Evolutionary conservation across 2,329 filamentous ascomycete genomes (phyloP).

Genomic region (Lomentospora prolificans): DNA sequence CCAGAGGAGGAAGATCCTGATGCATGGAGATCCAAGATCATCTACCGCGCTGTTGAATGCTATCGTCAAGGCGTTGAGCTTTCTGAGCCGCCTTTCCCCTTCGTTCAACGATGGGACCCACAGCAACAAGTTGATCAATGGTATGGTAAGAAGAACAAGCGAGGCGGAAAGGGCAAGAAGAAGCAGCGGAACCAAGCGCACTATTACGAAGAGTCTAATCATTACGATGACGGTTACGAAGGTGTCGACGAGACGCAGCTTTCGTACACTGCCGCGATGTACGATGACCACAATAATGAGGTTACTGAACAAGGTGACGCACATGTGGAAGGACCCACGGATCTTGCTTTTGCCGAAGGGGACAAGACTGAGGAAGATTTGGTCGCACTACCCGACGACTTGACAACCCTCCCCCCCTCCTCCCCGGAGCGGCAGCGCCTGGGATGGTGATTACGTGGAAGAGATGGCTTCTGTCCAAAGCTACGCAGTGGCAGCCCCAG

Average conservation of each 20-base stretch:
- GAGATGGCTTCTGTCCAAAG: slow-evolving; percentile 48
- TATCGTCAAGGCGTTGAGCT: slow-evolving; percentile 58
- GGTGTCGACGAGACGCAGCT: slow-evolving; percentile 11
- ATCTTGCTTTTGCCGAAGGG: slow-evolving; percentile 11
- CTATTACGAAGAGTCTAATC: slow-evolving; percentile 19
- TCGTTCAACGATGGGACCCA: slow-evolving; percentile 79
- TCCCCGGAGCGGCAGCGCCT: slow-evolving; percentile 33
- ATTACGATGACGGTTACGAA: slow-evolving; percentile 20
- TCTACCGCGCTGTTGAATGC: slow-evolving; percentile 75
- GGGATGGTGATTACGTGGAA: slow-evolving; percentile 64
- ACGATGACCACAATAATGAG: slow-evolving; percentile 33
- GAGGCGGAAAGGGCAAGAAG: slow-evolving; percentile 39
- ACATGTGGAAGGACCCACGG: background rate
- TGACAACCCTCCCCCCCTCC: slow-evolving; percentile 34
- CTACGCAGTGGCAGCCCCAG: slow-evolving; percentile 57
- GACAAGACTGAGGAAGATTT: slow-evolving; percentile 15
- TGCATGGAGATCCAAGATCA: slow-evolving; percentile 66
- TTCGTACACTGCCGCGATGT: slow-evolving; percentile 3
- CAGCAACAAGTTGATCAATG: slow-evolving; percentile 44
- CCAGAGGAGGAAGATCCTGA: slow-evolving; percentile 39
- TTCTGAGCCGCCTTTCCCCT: slow-evolving; percentile 77
- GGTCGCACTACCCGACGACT: background rate
- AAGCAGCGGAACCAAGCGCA: slow-evolving; percentile 28
- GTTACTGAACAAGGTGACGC: slow-evolving; percentile 20
- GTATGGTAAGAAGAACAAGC: slow-evolving; percentile 26